Conservation (phyloP, 106 monocot genomes). For the Phalaenopsis equestris region DNA sequence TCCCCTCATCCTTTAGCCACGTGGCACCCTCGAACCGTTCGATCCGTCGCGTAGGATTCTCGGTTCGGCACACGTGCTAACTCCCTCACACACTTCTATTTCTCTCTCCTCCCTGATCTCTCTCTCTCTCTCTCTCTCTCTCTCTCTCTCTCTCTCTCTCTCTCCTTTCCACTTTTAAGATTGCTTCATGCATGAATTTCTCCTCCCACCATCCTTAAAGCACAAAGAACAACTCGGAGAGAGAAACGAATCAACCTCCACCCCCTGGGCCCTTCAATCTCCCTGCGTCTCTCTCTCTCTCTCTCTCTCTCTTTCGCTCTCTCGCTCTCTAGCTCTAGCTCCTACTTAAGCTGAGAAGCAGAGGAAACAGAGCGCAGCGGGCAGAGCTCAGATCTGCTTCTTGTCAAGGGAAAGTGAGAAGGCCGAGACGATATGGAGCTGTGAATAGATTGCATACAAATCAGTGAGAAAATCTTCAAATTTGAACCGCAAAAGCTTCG, state of each 20-base stretch:
- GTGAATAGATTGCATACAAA: neutral
- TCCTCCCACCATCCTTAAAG: conserved; percentile 5
- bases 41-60: conserved; percentile 6
- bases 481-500: neutral
- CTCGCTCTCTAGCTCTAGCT: neutral
- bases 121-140: neutral
- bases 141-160: neutral
- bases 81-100: neutral
- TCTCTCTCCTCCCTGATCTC: neutral
- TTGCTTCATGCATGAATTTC: conserved; percentile 22
- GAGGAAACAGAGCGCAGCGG: neutral
- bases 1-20: neutral
- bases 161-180: neutral
- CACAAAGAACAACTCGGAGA: neutral
- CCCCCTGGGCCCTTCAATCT: neutral
- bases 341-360: neutral
- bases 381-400: neutral
- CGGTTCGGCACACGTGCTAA: neutral
- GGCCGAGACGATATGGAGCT: neutral
- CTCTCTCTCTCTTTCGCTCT: neutral
- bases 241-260: neutral
- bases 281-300: too few relatives aligned
- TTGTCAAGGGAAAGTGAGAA: neutral
- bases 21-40: conserved; percentile 7
- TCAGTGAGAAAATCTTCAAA: neutral